Conservation (phyloP, 176 grass and related monocot genomes). For the Cenchrus purpureus region DNA sequence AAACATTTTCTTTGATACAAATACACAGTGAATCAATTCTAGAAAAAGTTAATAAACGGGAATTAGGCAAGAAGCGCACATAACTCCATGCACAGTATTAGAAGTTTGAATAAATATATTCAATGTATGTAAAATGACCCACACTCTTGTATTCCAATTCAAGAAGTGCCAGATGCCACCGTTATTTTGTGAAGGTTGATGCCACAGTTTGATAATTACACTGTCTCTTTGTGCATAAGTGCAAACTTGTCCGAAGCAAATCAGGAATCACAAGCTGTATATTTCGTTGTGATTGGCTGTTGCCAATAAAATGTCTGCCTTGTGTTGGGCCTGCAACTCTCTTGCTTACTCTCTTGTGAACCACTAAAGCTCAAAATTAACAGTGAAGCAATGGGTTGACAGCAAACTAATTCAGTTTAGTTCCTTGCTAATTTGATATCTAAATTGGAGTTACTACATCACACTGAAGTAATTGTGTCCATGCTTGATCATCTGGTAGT, state of each 20-base stretch:
- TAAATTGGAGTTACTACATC: slow-evolving; percentile 14
- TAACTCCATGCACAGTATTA: not conserved
- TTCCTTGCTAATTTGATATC: not conserved
- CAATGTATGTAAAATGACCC: not conserved
- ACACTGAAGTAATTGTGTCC: slow-evolving; percentile 3
- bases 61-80: not conserved
- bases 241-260: not conserved
- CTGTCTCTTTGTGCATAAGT: not conserved
- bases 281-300: slow-evolving; percentile 10
- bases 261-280: not conserved
- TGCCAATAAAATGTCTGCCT: not conserved
- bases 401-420: not conserved
- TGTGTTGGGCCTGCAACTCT: not conserved
- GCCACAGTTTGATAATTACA: not conserved
- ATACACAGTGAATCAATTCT: slow-evolving; percentile 26
- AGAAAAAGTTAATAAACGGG: slow-evolving; percentile 10
- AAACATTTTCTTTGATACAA: slow-evolving; percentile 26
- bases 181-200: not conserved
- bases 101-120: not conserved
- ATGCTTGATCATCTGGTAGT: slow-evolving; percentile 4
- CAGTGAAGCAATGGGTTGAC: not conserved
- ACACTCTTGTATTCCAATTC: not conserved
- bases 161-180: not conserved
- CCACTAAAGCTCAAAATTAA: not conserved
- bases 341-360: slow-evolving; percentile 31